Percentiles rank a stretch among this genome's conserved stretches.
These are phyloP conservation scores for Chrysoporthe puriensis DNA, from an alignment of 2,329 filamentous ascomycete species.

Conservation along the genomic window DNA sequence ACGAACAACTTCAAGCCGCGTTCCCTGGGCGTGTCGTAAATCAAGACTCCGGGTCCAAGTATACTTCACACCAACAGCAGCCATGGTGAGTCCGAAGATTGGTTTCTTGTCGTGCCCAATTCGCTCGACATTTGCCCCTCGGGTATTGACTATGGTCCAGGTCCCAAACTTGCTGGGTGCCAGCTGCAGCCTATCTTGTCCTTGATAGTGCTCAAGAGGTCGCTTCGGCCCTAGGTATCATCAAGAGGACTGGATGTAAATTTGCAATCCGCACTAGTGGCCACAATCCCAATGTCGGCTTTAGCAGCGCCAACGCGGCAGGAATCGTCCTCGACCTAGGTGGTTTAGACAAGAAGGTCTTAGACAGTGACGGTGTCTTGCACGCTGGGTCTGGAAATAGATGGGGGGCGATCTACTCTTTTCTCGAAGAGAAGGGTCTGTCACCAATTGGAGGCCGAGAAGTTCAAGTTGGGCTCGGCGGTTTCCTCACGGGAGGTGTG, in stretches of 20 bases:
- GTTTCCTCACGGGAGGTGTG: constrained; percentile 31
- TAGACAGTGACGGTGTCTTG: constrained; percentile 17
- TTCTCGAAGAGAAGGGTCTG: constrained; percentile 26
- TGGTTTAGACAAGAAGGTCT: constrained; percentile 16
- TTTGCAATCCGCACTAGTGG: constrained; percentile 31
- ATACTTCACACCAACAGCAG: background rate
- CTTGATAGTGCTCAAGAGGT: constrained; percentile 26
- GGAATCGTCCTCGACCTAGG: constrained; percentile 32
- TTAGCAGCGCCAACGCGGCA: constrained; percentile 28
- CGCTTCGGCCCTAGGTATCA: constrained; percentile 18
- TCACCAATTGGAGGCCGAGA: constrained; percentile 30
- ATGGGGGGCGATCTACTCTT: constrained; percentile 30
- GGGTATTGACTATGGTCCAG: constrained; percentile 3
- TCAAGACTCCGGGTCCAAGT: background rate
- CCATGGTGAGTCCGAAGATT: constrained; percentile 9
- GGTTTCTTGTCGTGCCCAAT: background rate
- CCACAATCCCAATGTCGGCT: constrained; percentile 29
- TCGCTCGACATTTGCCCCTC: too few species aligned
- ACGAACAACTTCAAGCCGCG: background rate
- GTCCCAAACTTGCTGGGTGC: constrained; percentile 28
- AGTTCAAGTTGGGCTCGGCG: constrained; percentile 28
- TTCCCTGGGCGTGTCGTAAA: constrained; percentile 6
- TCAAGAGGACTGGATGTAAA: constrained; percentile 17
- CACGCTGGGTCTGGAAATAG: constrained; percentile 25
- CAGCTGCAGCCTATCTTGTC: constrained; percentile 26